Percentiles rank a stretch among this genome's conserved stretches.
Evolutionary conservation across 495 filamentous ascomycete genomes (phyloP).

Genomic region (Neurospora sp.): DNA sequence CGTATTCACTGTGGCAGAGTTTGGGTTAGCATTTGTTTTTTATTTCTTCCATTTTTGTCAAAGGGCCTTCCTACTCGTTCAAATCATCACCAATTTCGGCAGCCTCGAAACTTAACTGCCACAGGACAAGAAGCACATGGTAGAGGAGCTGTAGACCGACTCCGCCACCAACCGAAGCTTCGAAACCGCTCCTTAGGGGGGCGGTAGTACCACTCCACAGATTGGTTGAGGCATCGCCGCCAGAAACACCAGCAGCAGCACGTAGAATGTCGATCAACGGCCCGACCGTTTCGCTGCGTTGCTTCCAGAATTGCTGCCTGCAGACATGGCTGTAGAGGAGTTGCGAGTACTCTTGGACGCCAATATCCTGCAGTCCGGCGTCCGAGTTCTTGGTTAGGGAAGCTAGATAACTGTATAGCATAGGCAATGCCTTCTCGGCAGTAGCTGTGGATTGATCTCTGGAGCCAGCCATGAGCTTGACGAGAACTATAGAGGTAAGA

Average conservation of each 20-base stretch:
- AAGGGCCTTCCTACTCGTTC: slow-evolving; percentile 53
- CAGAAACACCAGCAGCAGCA: slow-evolving; percentile 59
- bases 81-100: slow-evolving; percentile 73
- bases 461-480: slow-evolving; percentile 66
- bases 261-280: slow-evolving; percentile 78
- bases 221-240: slow-evolving; percentile 55
- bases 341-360: slow-evolving; percentile 81
- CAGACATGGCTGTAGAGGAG: slow-evolving; percentile 66
- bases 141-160: slow-evolving; percentile 92
- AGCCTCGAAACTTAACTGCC: slow-evolving; percentile 93
- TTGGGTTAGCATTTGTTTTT: neutral
- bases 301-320: slow-evolving; percentile 80
- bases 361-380: slow-evolving; percentile 88
- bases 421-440: slow-evolving; percentile 65
- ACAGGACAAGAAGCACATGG: slow-evolving; percentile 82
- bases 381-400: slow-evolving; percentile 63
- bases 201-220: slow-evolving; percentile 54
- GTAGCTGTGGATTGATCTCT: slow-evolving; percentile 46
- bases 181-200: slow-evolving; percentile 40
- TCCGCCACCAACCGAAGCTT: slow-evolving; percentile 61
- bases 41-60: neutral
- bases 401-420: slow-evolving; percentile 80
- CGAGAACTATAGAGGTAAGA: slow-evolving; percentile 79
- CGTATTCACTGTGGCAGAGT: slow-evolving; percentile 59
- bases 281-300: slow-evolving; percentile 68